These are phyloP conservation scores for Ceratocystis cacaofunesta DNA, from an alignment of 2,329 filamentous ascomycete genomes.

Conservation along the genomic window DNA sequence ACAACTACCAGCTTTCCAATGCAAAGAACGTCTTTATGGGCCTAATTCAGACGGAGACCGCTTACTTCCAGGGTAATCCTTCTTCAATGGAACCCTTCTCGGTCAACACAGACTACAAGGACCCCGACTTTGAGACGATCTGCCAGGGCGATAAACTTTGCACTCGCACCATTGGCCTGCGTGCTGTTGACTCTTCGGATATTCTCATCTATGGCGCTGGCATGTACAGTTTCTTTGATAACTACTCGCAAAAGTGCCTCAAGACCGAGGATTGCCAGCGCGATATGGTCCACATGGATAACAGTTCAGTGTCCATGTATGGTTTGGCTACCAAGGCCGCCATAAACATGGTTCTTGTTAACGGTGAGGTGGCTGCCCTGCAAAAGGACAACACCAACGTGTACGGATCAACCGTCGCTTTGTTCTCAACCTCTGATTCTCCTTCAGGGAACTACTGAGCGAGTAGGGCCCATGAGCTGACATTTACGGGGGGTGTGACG, in stretches of 20 bases:
- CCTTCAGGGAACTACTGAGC: background rate
- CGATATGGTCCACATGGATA: conserved; percentile 63
- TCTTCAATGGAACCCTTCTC: conserved; percentile 52
- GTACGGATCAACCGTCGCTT: conserved; percentile 47
- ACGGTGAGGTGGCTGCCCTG: conserved; percentile 38
- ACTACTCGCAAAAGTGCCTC: conserved; percentile 61
- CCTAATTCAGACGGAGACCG: conserved; percentile 78
- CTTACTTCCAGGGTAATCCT: conserved; percentile 76
- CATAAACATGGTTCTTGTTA: conserved; percentile 54
- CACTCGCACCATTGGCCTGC: conserved; percentile 64
- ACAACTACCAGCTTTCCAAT: conserved; percentile 73
- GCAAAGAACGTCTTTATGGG: conserved; percentile 70
- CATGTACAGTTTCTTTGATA: conserved; percentile 71
- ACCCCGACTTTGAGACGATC: conserved; percentile 51
- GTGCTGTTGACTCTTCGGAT: conserved; percentile 51
- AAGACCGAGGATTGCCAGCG: conserved; percentile 55
- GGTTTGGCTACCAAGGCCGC: conserved; percentile 62
- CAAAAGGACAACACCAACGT: conserved; percentile 50
- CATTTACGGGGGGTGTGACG: background rate
- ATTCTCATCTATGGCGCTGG: conserved; percentile 58
- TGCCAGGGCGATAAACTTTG: conserved; percentile 37
- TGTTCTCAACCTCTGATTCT: conserved; percentile 27
- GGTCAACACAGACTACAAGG: conserved; percentile 40
- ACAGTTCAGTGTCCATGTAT: conserved; percentile 45
- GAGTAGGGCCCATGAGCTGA: background rate